Conservation (phyloP, 2,329 filamentous ascomycete genomes). For the Ophiosphaerella narmari region DNA sequence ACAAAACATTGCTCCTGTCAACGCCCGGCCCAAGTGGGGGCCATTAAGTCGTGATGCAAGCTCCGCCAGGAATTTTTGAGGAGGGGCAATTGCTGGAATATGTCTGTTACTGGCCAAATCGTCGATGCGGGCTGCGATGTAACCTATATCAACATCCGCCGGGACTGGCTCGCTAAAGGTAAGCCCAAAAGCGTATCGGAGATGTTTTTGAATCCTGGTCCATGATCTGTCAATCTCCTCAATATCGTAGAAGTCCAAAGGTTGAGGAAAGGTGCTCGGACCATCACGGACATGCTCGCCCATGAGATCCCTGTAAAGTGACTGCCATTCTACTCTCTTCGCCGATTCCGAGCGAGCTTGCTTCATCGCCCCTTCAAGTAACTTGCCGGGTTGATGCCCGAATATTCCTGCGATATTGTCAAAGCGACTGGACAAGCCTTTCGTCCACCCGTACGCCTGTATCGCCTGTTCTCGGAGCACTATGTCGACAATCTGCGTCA, state of each 20-base stretch:
- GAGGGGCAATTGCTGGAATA: neutral
- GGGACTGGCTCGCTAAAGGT: neutral
- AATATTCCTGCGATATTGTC: neutral
- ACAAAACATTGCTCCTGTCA: slow-evolving; percentile 15
- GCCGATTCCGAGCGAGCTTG: neutral
- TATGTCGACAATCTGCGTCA: neutral
- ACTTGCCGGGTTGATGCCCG: neutral
- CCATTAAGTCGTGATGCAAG: slow-evolving; percentile 1
- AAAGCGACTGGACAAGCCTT: neutral
- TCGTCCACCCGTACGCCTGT: neutral
- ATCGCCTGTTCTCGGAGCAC: neutral
- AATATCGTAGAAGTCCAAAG: too few relatives aligned
- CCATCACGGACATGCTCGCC: too few relatives aligned
- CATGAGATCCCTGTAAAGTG: neutral
- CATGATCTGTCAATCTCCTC: too few relatives aligned
- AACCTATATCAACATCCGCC: neutral
- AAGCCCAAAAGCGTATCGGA: slow-evolving; percentile 1
- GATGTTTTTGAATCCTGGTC: neutral
- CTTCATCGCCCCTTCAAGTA: neutral
- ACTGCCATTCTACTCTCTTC: neutral
- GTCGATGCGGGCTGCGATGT: neutral
- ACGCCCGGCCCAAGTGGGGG: slow-evolving; percentile 6
- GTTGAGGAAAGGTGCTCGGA: too few relatives aligned
- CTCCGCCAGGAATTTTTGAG: neutral
- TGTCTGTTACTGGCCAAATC: neutral